Conservation (phyloP, 768 basidiomycete species). For the Pulveroboletus ravenelii region DNA sequence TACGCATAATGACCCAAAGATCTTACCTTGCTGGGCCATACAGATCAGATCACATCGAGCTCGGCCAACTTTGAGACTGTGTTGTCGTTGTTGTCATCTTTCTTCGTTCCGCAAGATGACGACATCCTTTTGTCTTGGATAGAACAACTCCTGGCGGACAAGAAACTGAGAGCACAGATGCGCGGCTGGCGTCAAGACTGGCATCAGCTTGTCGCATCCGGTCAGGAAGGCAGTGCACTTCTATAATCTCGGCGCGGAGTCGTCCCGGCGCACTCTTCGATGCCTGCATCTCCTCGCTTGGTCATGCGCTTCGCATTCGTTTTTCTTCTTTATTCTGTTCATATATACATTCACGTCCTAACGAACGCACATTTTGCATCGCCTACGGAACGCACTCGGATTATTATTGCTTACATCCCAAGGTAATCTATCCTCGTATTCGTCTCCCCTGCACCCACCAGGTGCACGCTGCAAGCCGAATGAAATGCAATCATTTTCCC, state of each 20-base stretch:
- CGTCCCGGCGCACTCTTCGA: neutral
- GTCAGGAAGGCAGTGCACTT: slow-evolving; percentile 57
- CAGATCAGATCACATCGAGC: slow-evolving; percentile 79
- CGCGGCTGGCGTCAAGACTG: slow-evolving; percentile 76
- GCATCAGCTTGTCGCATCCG: slow-evolving; percentile 60
- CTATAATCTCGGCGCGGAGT: slow-evolving; percentile 35
- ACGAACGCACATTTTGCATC: slow-evolving; percentile 17
- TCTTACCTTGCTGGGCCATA: slow-evolving; percentile 1
- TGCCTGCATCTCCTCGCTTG: slow-evolving; percentile 3
- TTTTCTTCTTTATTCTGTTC: slow-evolving; percentile 19
- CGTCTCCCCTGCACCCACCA: slow-evolving; percentile 7
- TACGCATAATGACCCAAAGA: neutral
- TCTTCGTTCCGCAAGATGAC: slow-evolving; percentile 92
- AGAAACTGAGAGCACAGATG: slow-evolving; percentile 70
- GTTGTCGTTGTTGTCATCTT: slow-evolving; percentile 85
- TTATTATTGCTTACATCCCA: slow-evolving; percentile 21
- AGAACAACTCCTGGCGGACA: slow-evolving; percentile 49
- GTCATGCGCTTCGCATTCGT: slow-evolving; percentile 3
- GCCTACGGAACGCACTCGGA: slow-evolving; percentile 9
- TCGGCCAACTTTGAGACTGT: slow-evolving; percentile 89
- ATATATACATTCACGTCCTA: slow-evolving; percentile 19
- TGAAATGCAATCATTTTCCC: slow-evolving; percentile 6
- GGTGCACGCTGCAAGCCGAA: slow-evolving; percentile 15
- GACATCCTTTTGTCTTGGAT: slow-evolving; percentile 82
- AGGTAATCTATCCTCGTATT: slow-evolving; percentile 25